Conservation (phyloP, 495 filamentous ascomycete genomes). For the Penicillium pancosmium region DNA sequence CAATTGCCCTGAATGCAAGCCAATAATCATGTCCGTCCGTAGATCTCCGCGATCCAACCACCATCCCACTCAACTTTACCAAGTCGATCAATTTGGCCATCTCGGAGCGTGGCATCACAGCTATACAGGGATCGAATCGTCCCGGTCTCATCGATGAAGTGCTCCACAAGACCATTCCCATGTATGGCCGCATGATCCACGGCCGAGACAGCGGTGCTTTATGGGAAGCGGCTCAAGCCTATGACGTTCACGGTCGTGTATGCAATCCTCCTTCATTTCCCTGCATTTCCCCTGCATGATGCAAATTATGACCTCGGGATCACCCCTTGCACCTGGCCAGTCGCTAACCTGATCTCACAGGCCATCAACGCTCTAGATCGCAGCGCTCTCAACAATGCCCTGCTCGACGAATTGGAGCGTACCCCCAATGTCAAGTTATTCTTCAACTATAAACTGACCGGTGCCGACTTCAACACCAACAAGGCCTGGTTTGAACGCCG, state of each 20-base stretch:
- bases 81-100: conserved; percentile 97
- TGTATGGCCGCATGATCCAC: conserved; percentile 98
- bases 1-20: not conserved
- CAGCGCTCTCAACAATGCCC: conserved; percentile 76
- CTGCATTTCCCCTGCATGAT: conserved; percentile 15
- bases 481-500: conserved; percentile 84
- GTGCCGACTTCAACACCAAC: conserved; percentile 76
- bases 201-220: conserved; percentile 66
- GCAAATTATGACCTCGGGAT: conserved; percentile 3
- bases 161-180: conserved; percentile 78
- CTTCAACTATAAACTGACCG: conserved; percentile 90
- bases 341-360: conserved; percentile 24
- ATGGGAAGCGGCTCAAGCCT: conserved; percentile 79
- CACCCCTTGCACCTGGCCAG: not conserved
- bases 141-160: conserved; percentile 71
- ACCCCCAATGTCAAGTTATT: conserved; percentile 85
- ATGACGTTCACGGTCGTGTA: conserved; percentile 89
- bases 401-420: conserved; percentile 81
- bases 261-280: conserved; percentile 3
- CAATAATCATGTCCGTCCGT: conserved; percentile 26
- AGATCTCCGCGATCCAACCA: conserved; percentile 87
- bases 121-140: conserved; percentile 68
- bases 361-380: conserved; percentile 72
- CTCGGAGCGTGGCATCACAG: conserved; percentile 91
- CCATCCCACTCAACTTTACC: conserved; percentile 89